Evolutionary conservation across 768 basidiomycete species (phyloP), one percentile per base, ranked within the genome.

Genomic region (Hydnum rufescens): DNA sequence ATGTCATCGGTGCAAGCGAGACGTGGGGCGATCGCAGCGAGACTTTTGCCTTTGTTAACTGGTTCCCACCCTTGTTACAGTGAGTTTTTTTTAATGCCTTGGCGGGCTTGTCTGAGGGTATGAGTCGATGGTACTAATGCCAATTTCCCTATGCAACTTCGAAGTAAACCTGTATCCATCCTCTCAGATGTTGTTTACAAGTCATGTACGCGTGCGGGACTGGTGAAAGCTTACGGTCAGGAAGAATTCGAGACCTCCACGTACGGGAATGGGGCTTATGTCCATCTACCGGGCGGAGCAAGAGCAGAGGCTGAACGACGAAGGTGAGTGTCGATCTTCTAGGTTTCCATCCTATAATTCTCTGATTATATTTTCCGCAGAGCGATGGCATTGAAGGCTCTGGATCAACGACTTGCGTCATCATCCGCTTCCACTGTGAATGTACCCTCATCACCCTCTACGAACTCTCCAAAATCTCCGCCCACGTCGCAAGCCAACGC

Each of bases 21-120:
- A 66, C 68, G 57, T 82, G 93, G 60, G 95, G 95, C 19, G 95
- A 99, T 63, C 71, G 90, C 57, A 88, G 84, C 65, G 95, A 99
- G 64, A 96, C 93, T 3, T 99, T 99, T 62, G 80, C 89, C 28
- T 78, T 99, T 60, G 71, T 88, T 18, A 80, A 80, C 54, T 99
- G 92, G 89, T 99, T 99, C 74, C 95, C 95, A 55, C 89, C 92
- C 16, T 77, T 92, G 63, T 66, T 89, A 57, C 86, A 95, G 93
- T 96, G 58, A 64, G 84, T 74, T 19, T 22, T 23, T 30, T 30
- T 30, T 53, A 22, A 13, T 47, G 49, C 51, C 18, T 30, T 55
- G 29, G 53, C n/a, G 29, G 43, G 8, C 36, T 2, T 36, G 28
- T 18, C 42, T 26, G 22, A 28, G 13, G 16, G 26, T 30, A 51